Evolutionary conservation across 139 green algal species (phyloP).

Genomic region (Auxenochlorella pyrenoidosa): DNA sequence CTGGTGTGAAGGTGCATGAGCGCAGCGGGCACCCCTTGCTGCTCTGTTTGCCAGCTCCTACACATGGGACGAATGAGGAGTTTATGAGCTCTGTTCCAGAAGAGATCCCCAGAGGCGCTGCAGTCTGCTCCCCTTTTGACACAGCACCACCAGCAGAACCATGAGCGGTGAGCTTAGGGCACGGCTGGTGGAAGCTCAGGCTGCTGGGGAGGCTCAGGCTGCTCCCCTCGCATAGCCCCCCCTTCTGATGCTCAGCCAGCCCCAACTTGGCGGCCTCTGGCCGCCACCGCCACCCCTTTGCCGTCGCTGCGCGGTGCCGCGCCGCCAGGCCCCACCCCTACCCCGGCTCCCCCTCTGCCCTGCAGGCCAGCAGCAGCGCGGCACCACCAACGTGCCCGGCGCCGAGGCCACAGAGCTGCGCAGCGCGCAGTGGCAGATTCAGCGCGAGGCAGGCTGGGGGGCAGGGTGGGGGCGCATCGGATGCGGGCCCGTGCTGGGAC

Average conservation of each 20-base stretch:
- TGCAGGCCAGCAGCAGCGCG: background rate
- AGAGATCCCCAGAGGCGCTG: background rate
- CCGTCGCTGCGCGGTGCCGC: background rate
- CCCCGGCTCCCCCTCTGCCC: background rate
- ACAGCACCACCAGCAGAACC: background rate
- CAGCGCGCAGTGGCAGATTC: conserved; percentile 21
- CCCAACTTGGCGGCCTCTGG: background rate
- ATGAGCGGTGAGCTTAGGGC: background rate
- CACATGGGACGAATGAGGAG: too few species aligned
- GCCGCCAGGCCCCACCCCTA: background rate
- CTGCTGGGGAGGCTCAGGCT: too few species aligned
- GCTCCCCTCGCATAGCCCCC: too few species aligned
- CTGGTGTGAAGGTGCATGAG: too few species aligned
- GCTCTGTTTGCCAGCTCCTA: too few species aligned
- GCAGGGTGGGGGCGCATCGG: background rate
- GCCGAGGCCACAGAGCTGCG: conserved; percentile 1
- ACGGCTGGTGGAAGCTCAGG: too few species aligned
- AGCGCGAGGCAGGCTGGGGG: conserved; percentile 15
- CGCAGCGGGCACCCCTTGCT: too few species aligned
- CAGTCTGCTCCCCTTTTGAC: background rate
- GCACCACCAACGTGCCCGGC: background rate
- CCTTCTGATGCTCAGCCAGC: background rate
- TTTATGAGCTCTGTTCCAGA: background rate
- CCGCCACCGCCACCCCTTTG: background rate
- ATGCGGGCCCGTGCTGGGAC: background rate